Evolutionary conservation across 2,329 filamentous ascomycete species (phyloP).

Genomic region (Acrodontium crateriforme): DNA sequence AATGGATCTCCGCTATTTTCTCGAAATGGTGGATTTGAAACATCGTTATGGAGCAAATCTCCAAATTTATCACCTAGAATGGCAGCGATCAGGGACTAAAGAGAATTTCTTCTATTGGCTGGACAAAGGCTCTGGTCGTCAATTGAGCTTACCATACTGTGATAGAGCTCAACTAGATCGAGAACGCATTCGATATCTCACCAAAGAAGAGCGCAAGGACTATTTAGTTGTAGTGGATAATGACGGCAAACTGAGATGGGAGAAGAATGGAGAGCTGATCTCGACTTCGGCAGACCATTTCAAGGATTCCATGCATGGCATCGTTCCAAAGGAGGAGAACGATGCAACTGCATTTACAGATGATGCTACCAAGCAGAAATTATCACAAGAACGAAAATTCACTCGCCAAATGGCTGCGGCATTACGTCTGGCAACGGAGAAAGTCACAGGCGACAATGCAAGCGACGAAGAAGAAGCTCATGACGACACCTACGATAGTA

Average conservation of each 20-base stretch:
- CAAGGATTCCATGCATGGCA: slow-evolving; percentile 61
- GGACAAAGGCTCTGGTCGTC: slow-evolving; percentile 61
- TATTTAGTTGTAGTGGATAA: slow-evolving; percentile 67
- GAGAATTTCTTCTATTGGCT: slow-evolving; percentile 93
- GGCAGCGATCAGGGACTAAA: slow-evolving; percentile 60
- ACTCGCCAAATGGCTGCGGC: slow-evolving; percentile 8
- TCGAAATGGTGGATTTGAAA: slow-evolving; percentile 58
- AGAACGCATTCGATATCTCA: slow-evolving; percentile 75
- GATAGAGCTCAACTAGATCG: slow-evolving; percentile 60
- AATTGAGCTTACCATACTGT: slow-evolving; percentile 55
- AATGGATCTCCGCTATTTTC: slow-evolving; percentile 75
- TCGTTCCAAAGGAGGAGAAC: slow-evolving; percentile 29
- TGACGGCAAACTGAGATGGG: slow-evolving; percentile 67
- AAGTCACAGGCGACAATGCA: slow-evolving; percentile 1
- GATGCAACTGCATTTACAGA: slow-evolving; percentile 25
- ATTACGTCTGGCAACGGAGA: slow-evolving; percentile 3
- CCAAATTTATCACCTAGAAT: slow-evolving; percentile 65
- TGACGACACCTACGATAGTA: slow-evolving; percentile 3
- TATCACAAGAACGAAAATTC: slow-evolving; percentile 4
- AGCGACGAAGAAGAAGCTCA: slow-evolving; percentile 1
- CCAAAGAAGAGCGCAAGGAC: slow-evolving; percentile 62
- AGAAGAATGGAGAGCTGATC: slow-evolving; percentile 64
- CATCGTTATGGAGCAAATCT: slow-evolving; percentile 78
- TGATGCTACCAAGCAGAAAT: slow-evolving; percentile 3
- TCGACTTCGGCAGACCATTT: slow-evolving; percentile 58